Base-by-base conservation (phyloP, 1,284 basidiomycete genomes). In the Ustilago lituana region DNA sequence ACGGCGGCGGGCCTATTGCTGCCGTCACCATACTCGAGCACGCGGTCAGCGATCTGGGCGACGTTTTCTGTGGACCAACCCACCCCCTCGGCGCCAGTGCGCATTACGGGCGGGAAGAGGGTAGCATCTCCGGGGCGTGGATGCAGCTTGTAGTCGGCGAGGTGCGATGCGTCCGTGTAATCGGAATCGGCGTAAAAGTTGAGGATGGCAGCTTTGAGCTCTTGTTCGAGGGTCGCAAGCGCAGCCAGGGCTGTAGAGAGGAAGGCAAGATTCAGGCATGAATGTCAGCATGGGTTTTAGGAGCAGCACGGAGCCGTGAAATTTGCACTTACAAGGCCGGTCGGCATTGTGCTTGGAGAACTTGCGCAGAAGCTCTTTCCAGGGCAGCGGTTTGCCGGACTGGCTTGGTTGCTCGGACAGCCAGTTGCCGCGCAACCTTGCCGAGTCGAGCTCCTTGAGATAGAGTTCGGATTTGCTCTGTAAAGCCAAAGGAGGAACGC, bases 321-420 rank as follows among this genome's bases (percentile, higher is more conserved):
- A 11, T 15, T 17, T 5, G 20, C 29, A 73, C 74, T 55, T 43
- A 77, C 73, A 47, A 23, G 61, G 37, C 29, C 58, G 49, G 41
- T 73, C 62, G 5, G 80, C 56, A 36, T 83, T 82, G 77, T 82
- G 82, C 68, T 83, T 83, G 41, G 59, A 45, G 45, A 76, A 82
- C 60, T 82, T 82, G 53, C 81, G 73, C 15, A 83, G 51, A 19
- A 81, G 74, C 58, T 83, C 82, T n/a, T 66, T 40, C 73, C 81
- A 80, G 23, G 71, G 54, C 15, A 57, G 43, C 23, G 36, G 24
- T 45, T 39, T 60, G 44, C 49, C 59, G 9, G 45, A 56, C 19
- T 59, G 61, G 26, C 60, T 70, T 0, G 65, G 63, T 38, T 62
- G 60, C 10, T 76, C 65, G 19, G 44, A n/a, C 39, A 58, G 56